Evolutionary conservation across 306 rosid species (phyloP).

Genomic region (Senna siamea): DNA sequence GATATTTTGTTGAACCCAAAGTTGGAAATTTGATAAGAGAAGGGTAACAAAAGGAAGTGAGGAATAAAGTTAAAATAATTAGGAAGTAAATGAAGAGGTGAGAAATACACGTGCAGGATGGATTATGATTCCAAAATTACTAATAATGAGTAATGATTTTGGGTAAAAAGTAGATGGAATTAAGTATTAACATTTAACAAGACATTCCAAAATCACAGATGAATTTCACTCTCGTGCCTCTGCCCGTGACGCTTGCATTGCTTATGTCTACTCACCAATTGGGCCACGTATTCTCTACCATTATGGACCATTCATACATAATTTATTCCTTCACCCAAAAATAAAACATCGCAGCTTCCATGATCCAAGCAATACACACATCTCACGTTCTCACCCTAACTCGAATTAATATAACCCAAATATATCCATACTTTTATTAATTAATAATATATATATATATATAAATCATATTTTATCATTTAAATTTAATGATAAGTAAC

Average conservation of each 20-base stretch:
- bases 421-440: too few relatives aligned
- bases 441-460: too few relatives aligned
- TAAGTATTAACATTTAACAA: neutral
- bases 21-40: neutral
- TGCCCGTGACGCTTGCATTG: slow-evolving; percentile 1
- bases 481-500: too few relatives aligned
- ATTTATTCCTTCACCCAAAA: too few relatives aligned
- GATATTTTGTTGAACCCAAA: too few relatives aligned
- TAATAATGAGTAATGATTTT: slow-evolving; percentile 27
- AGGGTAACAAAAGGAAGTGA: neutral
- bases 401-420: too few relatives aligned
- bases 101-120: slow-evolving; percentile 38
- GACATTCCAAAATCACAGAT: too few relatives aligned
- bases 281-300: neutral
- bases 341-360: too few relatives aligned
- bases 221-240: slow-evolving; percentile 25
- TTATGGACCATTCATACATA: neutral
- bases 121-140: slow-evolving; percentile 38
- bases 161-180: slow-evolving; percentile 32
- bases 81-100: neutral
- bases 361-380: too few relatives aligned
- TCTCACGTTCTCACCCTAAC: too few relatives aligned
- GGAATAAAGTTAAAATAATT: slow-evolving; percentile 16
- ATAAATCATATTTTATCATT: too few relatives aligned
- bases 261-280: neutral